Evolutionary conservation across 345 rosid genomes (phyloP).

Genomic region (Melastoma malabathricum): DNA sequence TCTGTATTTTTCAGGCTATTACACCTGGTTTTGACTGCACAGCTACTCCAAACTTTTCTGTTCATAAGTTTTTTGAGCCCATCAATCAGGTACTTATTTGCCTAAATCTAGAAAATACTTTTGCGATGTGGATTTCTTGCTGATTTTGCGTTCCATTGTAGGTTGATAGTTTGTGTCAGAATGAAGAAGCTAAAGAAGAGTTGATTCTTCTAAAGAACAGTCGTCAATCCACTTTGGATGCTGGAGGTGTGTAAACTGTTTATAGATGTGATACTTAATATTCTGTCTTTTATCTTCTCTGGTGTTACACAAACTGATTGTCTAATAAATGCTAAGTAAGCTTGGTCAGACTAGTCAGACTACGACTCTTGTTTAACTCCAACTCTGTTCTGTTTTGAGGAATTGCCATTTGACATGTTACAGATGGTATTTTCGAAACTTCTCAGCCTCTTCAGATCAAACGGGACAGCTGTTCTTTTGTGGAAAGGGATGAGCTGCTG

Average conservation of each 20-base stretch:
- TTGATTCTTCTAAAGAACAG: neutral
- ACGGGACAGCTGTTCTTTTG: slow-evolving; percentile 7
- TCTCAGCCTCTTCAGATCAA: slow-evolving; percentile 8
- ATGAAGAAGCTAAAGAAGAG: slow-evolving; percentile 1
- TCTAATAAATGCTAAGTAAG: no score
- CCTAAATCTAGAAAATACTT: neutral
- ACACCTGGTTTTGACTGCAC: slow-evolving; percentile 2
- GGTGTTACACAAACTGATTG: no score
- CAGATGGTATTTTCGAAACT: neutral
- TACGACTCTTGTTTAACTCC: no score
- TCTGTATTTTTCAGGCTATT: slow-evolving; percentile 1
- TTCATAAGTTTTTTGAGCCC: neutral
- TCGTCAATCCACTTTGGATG: no score
- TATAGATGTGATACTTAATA: no score
- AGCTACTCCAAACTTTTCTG: neutral
- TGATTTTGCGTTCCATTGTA: neutral
- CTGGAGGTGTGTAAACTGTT: no score
- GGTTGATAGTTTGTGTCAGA: slow-evolving; percentile 1
- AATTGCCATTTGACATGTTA: neutral
- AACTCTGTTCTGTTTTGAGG: no score
- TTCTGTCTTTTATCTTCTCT: no score
- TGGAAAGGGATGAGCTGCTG: slow-evolving; percentile 9
- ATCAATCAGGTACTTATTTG: slow-evolving; percentile 1
- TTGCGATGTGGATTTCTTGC: neutral
- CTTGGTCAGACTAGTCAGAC: no score